Evolutionary conservation across 176 grass and related monocot species (phyloP).

Genomic region (Oryza meyeriana): DNA sequence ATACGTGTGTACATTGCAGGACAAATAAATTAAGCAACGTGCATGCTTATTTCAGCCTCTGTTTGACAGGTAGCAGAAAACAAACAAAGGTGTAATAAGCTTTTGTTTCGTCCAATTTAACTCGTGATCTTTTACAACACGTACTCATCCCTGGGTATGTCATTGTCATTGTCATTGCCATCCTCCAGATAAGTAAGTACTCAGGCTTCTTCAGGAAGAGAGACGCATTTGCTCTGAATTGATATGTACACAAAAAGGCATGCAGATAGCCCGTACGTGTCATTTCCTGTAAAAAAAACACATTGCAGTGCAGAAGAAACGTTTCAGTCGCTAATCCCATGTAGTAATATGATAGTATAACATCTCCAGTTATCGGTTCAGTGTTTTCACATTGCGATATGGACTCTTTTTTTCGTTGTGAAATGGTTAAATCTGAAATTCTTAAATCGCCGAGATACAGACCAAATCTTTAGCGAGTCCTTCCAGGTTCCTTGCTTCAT

Average conservation of each 20-base stretch:
- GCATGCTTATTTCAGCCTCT: not conserved
- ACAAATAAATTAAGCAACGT: not conserved
- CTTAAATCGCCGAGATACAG: slow-evolving; percentile 28
- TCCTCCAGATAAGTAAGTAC: slow-evolving; percentile 7
- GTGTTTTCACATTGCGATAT: slow-evolving; percentile 14
- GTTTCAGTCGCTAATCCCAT: slow-evolving; percentile 28
- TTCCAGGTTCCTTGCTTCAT: slow-evolving; percentile 80
- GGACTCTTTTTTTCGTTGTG: slow-evolving; percentile 18
- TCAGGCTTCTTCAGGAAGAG: not conserved
- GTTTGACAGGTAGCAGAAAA: not conserved
- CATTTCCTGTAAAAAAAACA: slow-evolving; percentile 54
- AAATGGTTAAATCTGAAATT: slow-evolving; percentile 14
- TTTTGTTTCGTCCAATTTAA: not conserved
- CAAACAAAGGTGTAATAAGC: not conserved
- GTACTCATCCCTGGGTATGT: not conserved
- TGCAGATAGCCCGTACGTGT: not conserved
- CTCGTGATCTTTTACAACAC: slow-evolving; percentile 13
- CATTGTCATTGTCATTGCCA: no score
- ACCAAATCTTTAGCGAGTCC: slow-evolving; percentile 95
- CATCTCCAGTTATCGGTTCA: not conserved
- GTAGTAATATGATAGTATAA: not conserved
- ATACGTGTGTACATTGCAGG: not conserved
- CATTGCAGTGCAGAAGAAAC: slow-evolving; percentile 20
- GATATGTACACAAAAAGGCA: slow-evolving; percentile 20
- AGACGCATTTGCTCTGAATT: not conserved